phyloP scores from a whole-genome alignment of 805 yeast genomes.

The Candida nemodendra region DNA sequence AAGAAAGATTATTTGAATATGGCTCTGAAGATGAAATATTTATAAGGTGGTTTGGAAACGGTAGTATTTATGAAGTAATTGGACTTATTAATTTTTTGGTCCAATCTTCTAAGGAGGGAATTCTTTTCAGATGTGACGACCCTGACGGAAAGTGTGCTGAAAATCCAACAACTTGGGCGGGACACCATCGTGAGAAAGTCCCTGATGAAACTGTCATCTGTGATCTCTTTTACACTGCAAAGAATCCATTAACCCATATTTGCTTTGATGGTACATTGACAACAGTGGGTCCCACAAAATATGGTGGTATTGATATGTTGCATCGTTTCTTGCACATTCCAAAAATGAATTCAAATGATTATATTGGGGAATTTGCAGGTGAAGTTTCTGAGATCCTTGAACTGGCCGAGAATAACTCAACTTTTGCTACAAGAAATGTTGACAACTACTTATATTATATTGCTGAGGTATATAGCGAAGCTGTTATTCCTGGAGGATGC shows the following conservation, averaged over 20 bases:
- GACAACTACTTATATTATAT: conserved; percentile 33
- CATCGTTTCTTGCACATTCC: conserved; percentile 40
- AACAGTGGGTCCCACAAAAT: conserved; percentile 28
- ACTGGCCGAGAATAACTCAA: conserved; percentile 32
- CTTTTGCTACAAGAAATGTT: conserved; percentile 37
- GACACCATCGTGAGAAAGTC: conserved; percentile 38
- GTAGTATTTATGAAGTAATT: conserved; percentile 35
- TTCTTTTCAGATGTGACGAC: conserved; percentile 40
- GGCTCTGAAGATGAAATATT: conserved; percentile 35
- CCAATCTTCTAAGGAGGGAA: conserved; percentile 34
- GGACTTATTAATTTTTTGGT: conserved; percentile 36
- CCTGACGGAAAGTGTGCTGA: conserved; percentile 35
- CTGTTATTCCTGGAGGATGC: conserved; percentile 33
- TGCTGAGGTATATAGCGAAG: conserved; percentile 32
- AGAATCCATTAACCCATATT: conserved; percentile 31
- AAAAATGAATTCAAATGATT: conserved; percentile 28
- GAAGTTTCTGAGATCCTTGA: conserved; percentile 34
- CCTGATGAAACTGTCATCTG: conserved; percentile 42
- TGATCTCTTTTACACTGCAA: conserved; percentile 36
- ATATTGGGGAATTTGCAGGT: conserved; percentile 38
- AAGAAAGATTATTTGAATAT: conserved; percentile 33
- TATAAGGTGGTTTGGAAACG: conserved; percentile 38
- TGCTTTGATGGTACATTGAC: conserved; percentile 37
- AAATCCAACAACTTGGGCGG: conserved; percentile 35
- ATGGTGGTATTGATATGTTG: conserved; percentile 37